Percentiles rank a stretch among this genome's conserved stretches.
Conservation (phyloP, 257 asterid species). For the Scutellaria galericulata region DNA sequence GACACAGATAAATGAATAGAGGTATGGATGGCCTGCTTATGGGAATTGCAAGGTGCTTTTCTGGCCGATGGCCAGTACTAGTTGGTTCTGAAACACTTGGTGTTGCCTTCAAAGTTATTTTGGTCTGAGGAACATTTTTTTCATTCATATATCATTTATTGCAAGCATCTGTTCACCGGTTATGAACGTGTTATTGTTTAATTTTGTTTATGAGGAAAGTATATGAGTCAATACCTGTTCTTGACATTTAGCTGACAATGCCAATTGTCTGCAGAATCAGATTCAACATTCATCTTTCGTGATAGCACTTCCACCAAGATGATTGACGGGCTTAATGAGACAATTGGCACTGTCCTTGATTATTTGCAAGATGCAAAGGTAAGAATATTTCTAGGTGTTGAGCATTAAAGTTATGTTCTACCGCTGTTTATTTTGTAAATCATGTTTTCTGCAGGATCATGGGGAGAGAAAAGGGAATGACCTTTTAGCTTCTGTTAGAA, state of each 20-base stretch:
- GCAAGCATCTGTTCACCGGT: slow-evolving; percentile 1
- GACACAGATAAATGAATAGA: not conserved
- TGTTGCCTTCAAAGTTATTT: slow-evolving; percentile 6
- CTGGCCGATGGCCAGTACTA: slow-evolving; percentile 22
- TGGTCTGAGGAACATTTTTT: not conserved
- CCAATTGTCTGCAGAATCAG: slow-evolving; percentile 49
- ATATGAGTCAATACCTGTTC: not conserved
- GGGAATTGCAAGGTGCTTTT: not conserved
- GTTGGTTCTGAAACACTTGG: slow-evolving; percentile 15
- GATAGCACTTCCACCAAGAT: slow-evolving; percentile 66
- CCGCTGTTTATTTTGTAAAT: slow-evolving; percentile 24
- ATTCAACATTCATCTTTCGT: slow-evolving; percentile 44
- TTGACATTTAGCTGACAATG: slow-evolving; percentile 31
- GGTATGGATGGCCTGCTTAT: not conserved
- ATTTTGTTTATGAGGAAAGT: not conserved
- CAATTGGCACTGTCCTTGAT: slow-evolving; percentile 69
- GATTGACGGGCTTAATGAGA: slow-evolving; percentile 78
- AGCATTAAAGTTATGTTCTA: slow-evolving; percentile 5
- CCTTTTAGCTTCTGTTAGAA: slow-evolving; percentile 86
- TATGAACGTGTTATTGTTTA: slow-evolving; percentile 10
- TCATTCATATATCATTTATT: slow-evolving; percentile 18
- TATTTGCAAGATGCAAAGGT: slow-evolving; percentile 90
- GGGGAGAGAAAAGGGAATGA: slow-evolving; percentile 84
- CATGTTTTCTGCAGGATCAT: slow-evolving; percentile 65
- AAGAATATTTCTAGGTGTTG: slow-evolving; percentile 32